phyloP scores from a whole-genome alignment of 2,329 filamentous ascomycete genomes.

The Paecilomyces fulvus region DNA sequence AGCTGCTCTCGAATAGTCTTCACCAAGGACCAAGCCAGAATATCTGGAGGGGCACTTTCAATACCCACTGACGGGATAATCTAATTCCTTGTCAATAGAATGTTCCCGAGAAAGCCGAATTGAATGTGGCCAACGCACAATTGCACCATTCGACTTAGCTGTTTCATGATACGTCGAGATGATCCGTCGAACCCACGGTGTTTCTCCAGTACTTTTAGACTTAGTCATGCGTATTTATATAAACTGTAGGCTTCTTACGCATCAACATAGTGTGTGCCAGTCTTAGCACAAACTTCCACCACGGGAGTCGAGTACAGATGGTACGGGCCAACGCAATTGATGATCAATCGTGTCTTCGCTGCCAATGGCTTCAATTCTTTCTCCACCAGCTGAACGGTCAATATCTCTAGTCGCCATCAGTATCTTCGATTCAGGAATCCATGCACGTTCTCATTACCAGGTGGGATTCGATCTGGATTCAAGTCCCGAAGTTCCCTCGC shows the following conservation, averaged over 20 bases:
- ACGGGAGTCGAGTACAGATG: constrained; percentile 56
- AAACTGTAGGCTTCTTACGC: constrained; percentile 30
- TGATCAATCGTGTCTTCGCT: constrained; percentile 48
- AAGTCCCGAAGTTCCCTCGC: constrained; percentile 57
- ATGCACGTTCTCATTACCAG: constrained; percentile 44
- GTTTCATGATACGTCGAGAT: constrained; percentile 52
- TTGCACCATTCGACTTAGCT: constrained; percentile 52
- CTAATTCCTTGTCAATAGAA: constrained; percentile 20
- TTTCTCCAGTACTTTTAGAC: constrained; percentile 48
- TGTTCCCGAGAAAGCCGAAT: neutral
- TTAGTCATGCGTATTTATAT: constrained; percentile 1
- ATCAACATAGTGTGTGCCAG: constrained; percentile 61
- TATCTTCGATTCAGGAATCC: neutral
- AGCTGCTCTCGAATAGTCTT: constrained; percentile 45
- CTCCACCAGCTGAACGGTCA: constrained; percentile 40
- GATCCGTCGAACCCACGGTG: constrained; percentile 56
- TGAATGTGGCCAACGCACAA: constrained; percentile 35
- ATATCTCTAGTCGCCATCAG: constrained; percentile 25
- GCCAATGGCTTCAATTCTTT: constrained; percentile 44
- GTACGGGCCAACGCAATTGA: constrained; percentile 57
- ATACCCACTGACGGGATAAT: constrained; percentile 54
- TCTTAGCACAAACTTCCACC: constrained; percentile 55
- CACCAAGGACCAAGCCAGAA: constrained; percentile 45
- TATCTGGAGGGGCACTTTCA: constrained; percentile 53
- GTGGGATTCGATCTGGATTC: constrained; percentile 61